A percentile compares a stretch with the other conserved stretches of the same genome.
These are phyloP conservation scores for Suhomyces sp. DNA, from an alignment of 805 yeast genomes.

Conservation along the genomic window DNA sequence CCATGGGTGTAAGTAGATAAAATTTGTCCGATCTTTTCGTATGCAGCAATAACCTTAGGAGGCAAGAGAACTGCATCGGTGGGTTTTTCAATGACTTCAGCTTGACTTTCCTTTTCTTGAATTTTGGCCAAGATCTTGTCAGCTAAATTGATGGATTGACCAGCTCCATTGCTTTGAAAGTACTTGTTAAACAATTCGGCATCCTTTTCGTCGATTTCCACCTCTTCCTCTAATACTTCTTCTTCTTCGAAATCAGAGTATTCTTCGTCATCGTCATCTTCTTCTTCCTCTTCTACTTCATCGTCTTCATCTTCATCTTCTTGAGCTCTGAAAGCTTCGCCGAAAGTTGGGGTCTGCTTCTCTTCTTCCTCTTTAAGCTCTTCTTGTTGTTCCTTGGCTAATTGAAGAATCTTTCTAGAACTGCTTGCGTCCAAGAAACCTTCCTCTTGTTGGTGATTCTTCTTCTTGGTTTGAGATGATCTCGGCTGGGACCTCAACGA, in stretches of 20 bases:
- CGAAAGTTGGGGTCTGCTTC: conserved; percentile 21
- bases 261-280: conserved; percentile 49
- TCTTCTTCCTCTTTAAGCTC: conserved; percentile 74
- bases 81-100: conserved; percentile 35
- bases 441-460: conserved; percentile 50
- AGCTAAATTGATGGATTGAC: conserved; percentile 67
- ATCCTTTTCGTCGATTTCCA: conserved; percentile 75
- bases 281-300: conserved; percentile 31
- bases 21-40: conserved; percentile 85
- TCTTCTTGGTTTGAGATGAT: conserved; percentile 26
- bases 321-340: conserved; percentile 21
- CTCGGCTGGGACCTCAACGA: conserved; percentile 50
- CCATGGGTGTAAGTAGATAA: conserved; percentile 91
- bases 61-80: conserved; percentile 82
- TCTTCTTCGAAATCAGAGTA: conserved; percentile 55
- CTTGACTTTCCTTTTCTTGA: conserved; percentile 58
- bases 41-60: conserved; percentile 94
- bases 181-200: conserved; percentile 80
- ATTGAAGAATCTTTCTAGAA: conserved; percentile 79
- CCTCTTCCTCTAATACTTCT: conserved; percentile 52
- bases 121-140: conserved; percentile 92
- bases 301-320: conserved; percentile 16
- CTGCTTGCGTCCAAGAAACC: conserved; percentile 74
- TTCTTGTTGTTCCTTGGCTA: conserved; percentile 91
- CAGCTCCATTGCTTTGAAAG: conserved; percentile 43